These are phyloP conservation scores for Firmiana major DNA, from an alignment of 345 rosid genomes.

Conservation along the genomic window DNA sequence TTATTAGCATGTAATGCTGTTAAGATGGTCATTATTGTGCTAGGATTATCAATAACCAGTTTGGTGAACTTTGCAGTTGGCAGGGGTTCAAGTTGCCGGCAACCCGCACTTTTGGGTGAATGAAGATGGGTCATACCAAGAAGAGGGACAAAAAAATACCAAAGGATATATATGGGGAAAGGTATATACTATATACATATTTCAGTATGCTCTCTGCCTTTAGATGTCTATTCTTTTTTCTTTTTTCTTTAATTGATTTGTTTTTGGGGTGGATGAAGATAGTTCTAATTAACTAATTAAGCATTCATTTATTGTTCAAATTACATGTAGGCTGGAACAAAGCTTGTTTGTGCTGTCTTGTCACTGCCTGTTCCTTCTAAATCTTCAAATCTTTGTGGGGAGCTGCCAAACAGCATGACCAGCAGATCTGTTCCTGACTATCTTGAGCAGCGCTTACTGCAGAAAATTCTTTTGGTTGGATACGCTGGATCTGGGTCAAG, in stretches of 20 bases:
- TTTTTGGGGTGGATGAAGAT: neutral
- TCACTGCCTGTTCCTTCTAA: slow-evolving; percentile 93
- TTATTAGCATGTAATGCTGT: slow-evolving; percentile 4
- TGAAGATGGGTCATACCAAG: slow-evolving; percentile 99
- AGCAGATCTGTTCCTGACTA: slow-evolving; percentile 76
- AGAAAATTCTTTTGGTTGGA: slow-evolving; percentile 88
- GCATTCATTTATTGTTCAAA: slow-evolving; percentile 10
- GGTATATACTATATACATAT: slow-evolving; percentile 36
- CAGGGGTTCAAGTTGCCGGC: slow-evolving; percentile 99
- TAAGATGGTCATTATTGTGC: slow-evolving; percentile 13
- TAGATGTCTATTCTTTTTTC: neutral
- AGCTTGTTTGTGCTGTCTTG: slow-evolving; percentile 85
- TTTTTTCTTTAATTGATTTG: neutral
- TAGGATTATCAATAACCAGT: slow-evolving; percentile 3
- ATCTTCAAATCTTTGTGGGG: slow-evolving; percentile 55
- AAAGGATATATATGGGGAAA: slow-evolving; percentile 99
- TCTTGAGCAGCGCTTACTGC: slow-evolving; percentile 64
- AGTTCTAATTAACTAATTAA: slow-evolving; percentile 14
- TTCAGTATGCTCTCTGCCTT: neutral
- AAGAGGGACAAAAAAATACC: slow-evolving; percentile 97
- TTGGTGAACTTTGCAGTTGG: slow-evolving; percentile 58
- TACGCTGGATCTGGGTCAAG: slow-evolving; percentile 91
- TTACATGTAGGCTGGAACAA: slow-evolving; percentile 74
- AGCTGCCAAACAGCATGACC: slow-evolving; percentile 42
- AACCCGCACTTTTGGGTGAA: slow-evolving; percentile 99